Percentiles rank a stretch among this genome's conserved stretches.
phyloP scores from a whole-genome alignment of 495 filamentous ascomycete species.

The Xylaria castorea region DNA sequence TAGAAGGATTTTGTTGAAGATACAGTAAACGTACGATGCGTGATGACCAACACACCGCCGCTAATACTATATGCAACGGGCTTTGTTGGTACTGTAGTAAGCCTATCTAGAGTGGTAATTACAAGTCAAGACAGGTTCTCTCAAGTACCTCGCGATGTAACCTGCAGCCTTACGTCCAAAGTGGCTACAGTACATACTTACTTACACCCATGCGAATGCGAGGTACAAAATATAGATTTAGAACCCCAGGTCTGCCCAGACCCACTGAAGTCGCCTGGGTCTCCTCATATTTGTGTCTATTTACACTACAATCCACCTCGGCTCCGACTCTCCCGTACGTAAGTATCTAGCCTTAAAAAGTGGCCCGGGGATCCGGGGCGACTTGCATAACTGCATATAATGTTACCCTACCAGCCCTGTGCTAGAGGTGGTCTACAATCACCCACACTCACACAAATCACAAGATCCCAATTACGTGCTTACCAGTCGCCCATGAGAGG shows the following conservation, averaged over 20 bases:
- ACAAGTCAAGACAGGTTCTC: background rate
- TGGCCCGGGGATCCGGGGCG: too few relatives aligned
- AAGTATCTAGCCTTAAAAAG: too few relatives aligned
- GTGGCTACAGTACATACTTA: too few relatives aligned
- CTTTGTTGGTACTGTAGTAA: background rate
- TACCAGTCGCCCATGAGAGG: background rate
- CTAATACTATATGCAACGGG: too few relatives aligned
- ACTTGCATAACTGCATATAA: too few relatives aligned
- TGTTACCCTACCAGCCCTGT: too few relatives aligned
- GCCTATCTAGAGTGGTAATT: background rate
- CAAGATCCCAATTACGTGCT: background rate
- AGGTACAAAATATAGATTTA: background rate
- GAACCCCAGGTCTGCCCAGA: too few relatives aligned
- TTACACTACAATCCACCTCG: too few relatives aligned
- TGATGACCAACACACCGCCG: background rate
- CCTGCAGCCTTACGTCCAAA: background rate
- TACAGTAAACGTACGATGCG: background rate
- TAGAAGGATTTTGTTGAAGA: background rate
- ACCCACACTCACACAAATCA: background rate
- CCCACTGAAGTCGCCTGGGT: background rate
- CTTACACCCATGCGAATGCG: too few relatives aligned
- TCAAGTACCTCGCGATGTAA: background rate
- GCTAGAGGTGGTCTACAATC: background rate
- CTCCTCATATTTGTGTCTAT: background rate
- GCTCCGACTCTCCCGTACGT: too few relatives aligned